These are phyloP conservation scores for Ambrosiella beaveri DNA, from an alignment of 2,329 filamentous ascomycete species.

Conservation along the genomic window DNA sequence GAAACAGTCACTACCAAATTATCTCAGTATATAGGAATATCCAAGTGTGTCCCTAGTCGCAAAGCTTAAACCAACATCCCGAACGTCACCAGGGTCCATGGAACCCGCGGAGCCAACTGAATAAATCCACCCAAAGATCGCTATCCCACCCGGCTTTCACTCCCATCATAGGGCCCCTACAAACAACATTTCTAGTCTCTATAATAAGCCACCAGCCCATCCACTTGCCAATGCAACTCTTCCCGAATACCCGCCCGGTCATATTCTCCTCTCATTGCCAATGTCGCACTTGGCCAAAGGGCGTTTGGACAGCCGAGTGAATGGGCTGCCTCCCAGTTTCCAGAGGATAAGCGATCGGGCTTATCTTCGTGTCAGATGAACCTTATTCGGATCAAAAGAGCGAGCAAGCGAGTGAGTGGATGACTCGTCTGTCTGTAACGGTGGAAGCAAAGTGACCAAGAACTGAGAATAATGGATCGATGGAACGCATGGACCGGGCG, in stretches of 20 bases:
- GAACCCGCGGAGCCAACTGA: background rate
- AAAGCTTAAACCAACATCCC: background rate
- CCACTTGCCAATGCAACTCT: background rate
- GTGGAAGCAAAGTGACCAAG: too few relatives aligned
- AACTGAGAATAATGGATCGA: too few relatives aligned
- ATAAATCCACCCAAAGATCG: background rate
- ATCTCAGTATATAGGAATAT: background rate
- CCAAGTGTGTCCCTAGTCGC: background rate
- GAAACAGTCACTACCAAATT: background rate
- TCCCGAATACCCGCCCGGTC: background rate
- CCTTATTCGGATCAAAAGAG: background rate
- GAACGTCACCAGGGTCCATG: background rate
- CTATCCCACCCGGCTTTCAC: background rate
- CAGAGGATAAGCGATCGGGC: background rate
- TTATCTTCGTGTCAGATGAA: background rate
- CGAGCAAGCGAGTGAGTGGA: too few relatives aligned
- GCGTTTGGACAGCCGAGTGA: background rate
- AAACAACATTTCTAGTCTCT: background rate
- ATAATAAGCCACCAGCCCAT: background rate
- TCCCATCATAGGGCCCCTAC: too few relatives aligned
- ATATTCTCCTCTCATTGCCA: background rate
- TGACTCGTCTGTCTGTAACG: too few relatives aligned
- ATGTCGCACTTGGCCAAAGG: background rate
- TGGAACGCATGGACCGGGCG: too few relatives aligned
- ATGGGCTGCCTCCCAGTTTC: background rate